Evolutionary conservation across 2,329 filamentous ascomycete species (phyloP).

Genomic region (Sclerotiophoma versabilis): DNA sequence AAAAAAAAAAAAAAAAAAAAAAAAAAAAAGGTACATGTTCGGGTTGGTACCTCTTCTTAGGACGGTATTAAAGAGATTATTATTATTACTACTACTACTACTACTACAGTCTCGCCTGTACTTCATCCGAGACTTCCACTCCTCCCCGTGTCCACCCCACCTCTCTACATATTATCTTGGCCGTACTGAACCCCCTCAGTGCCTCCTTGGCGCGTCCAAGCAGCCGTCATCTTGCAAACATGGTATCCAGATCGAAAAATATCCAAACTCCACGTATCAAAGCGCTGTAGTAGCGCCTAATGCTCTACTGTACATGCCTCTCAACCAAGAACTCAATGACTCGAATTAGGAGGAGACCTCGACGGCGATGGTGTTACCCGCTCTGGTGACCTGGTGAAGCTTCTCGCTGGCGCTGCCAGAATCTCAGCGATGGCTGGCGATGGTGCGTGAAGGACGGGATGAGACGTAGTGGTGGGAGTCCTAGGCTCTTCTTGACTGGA

Average conservation of each 20-base stretch:
- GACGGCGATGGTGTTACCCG: constrained; percentile 13
- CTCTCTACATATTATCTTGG: not conserved
- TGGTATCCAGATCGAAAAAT: constrained; percentile 12
- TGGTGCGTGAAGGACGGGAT: constrained; percentile 12
- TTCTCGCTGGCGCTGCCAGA: constrained; percentile 13
- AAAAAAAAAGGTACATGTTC: too few relatives aligned
- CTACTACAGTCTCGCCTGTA: constrained; percentile 6
- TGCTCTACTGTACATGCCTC: not conserved
- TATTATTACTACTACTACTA: constrained; percentile 9
- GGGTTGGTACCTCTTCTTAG: too few relatives aligned
- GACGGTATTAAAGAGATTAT: constrained; percentile 13
- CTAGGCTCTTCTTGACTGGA: constrained; percentile 4
- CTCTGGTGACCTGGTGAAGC: constrained; percentile 9
- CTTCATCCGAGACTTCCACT: not conserved
- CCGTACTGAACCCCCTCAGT: not conserved
- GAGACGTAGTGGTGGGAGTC: constrained; percentile 3
- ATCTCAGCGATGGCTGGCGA: constrained; percentile 18
- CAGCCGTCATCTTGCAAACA: constrained; percentile 5
- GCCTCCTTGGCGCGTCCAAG: not conserved
- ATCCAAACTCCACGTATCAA: not conserved
- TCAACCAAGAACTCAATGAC: constrained; percentile 2
- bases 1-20: too few relatives aligned
- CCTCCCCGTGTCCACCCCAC: not conserved
- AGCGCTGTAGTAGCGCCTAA: constrained; percentile 1
- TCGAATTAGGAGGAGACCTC: not conserved